Percentiles rank a stretch among this genome's conserved stretches.
Conservation (phyloP, 495 filamentous ascomycete species). For the Tuber microsphaerosporum region DNA sequence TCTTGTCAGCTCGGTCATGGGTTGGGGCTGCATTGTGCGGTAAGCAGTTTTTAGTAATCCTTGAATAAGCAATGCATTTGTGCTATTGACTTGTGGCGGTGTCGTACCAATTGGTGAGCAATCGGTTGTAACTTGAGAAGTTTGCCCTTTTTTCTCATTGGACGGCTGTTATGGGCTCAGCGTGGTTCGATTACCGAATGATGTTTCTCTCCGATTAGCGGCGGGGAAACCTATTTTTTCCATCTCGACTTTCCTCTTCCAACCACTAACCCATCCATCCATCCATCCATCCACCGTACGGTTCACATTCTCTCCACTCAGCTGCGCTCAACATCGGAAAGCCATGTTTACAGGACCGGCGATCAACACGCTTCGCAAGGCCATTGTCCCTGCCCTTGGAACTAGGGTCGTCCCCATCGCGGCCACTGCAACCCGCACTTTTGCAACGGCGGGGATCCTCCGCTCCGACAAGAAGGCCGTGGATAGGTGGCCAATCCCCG, state of each 20-base stretch:
- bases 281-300: not conserved
- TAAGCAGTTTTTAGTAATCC: not conserved
- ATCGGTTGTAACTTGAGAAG: not conserved
- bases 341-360: not conserved
- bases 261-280: slow-evolving; percentile 26
- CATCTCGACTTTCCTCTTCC: slow-evolving; percentile 3
- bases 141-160: not conserved
- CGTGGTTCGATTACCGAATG: not conserved
- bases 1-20: not conserved
- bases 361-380: not conserved
- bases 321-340: slow-evolving; percentile 14
- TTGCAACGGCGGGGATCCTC: slow-evolving; percentile 24
- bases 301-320: not conserved
- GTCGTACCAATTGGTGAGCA: not conserved
- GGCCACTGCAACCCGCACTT: slow-evolving; percentile 8
- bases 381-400: not conserved
- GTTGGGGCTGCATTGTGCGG: not conserved
- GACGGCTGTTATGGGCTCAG: not conserved
- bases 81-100: not conserved
- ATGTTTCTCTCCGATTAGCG: not conserved
- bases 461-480: slow-evolving; percentile 19
- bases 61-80: not conserved
- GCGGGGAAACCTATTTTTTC: slow-evolving; percentile 1
- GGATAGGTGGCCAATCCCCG: slow-evolving; percentile 1
- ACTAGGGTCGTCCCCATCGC: not conserved